These are phyloP conservation scores for Herpetomonas samuelpessoai DNA, from an alignment of 208 protist genomes.

Conservation along the genomic window DNA sequence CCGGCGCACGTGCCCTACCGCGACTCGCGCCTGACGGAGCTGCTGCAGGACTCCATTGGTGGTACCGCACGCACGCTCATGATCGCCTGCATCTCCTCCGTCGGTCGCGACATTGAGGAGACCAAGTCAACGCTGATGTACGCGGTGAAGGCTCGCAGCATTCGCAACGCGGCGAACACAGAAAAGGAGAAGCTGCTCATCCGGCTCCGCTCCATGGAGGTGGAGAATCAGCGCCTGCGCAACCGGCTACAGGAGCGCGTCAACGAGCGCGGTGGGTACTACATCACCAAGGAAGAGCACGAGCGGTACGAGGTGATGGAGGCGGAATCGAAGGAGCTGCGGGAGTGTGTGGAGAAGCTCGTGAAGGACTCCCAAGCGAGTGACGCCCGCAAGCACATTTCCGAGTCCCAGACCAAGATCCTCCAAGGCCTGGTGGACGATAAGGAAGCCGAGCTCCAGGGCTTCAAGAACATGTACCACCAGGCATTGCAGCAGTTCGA, in stretches of 20 bases:
- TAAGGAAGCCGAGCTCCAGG: conserved; percentile 67
- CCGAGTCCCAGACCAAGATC: conserved; percentile 69
- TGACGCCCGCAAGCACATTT: conserved; percentile 75
- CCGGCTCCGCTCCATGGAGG: conserved; percentile 76
- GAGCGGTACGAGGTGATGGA: conserved; percentile 56
- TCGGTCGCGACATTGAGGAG: conserved; percentile 95
- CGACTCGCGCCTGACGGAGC: conserved; percentile 93
- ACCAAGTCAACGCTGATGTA: conserved; percentile 96
- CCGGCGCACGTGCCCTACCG: conserved; percentile 92
- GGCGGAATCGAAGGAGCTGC: conserved; percentile 51
- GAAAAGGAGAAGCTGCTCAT: conserved; percentile 79
- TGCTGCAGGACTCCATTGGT: conserved; percentile 94
- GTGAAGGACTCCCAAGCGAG: conserved; percentile 61
- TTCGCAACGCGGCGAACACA: conserved; percentile 91
- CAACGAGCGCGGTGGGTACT: conserved; percentile 81
- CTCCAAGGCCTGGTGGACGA: conserved; percentile 61
- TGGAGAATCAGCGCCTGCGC: conserved; percentile 81
- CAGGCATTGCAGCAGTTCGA: conserved; percentile 78
- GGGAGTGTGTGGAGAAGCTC: conserved; percentile 52
- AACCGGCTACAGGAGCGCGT: conserved; percentile 88
- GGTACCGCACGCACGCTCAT: conserved; percentile 92
- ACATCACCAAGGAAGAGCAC: conserved; percentile 79
- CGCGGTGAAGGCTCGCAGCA: conserved; percentile 93
- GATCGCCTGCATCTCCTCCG: conserved; percentile 94
- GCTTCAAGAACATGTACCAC: conserved; percentile 70